These are phyloP conservation scores for Aureobasidium sp. DNA, from an alignment of 2,329 filamentous ascomycete genomes.

Conservation along the genomic window DNA sequence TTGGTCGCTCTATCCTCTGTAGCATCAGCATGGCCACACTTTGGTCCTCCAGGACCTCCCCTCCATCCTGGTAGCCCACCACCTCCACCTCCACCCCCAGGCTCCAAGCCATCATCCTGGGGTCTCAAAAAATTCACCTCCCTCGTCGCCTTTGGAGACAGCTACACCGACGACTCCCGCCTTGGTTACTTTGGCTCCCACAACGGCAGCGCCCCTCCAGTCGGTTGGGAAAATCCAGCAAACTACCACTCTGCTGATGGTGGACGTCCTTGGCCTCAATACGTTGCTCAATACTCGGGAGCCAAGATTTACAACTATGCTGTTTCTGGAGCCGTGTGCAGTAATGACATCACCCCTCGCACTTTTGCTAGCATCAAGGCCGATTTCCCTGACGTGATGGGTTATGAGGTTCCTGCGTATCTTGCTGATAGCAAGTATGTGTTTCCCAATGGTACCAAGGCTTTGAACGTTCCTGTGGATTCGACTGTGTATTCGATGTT, in stretches of 20 bases:
- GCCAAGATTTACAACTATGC: constrained; percentile 73
- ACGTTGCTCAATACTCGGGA: constrained; percentile 66
- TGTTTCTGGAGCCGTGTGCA: constrained; percentile 76
- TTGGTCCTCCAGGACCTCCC: constrained; percentile 5
- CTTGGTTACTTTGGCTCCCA: constrained; percentile 68
- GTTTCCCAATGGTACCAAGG: constrained; percentile 40
- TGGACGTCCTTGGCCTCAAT: constrained; percentile 74
- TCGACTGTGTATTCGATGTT: constrained; percentile 80
- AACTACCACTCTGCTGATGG: constrained; percentile 63
- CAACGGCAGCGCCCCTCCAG: constrained; percentile 67
- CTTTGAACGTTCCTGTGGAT: constrained; percentile 51
- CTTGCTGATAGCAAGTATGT: constrained; percentile 44
- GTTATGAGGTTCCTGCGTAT: constrained; percentile 55
- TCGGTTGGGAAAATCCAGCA: constrained; percentile 60
- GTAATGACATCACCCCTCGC: constrained; percentile 71
- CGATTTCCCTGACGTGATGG: constrained; percentile 62
- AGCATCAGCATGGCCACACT: constrained; percentile 17
- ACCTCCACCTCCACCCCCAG: neutral
- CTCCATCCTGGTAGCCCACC: neutral
- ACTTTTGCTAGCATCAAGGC: constrained; percentile 55
- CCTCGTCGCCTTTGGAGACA: constrained; percentile 77
- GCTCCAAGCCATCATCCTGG: constrained; percentile 32
- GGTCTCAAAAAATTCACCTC: constrained; percentile 61
- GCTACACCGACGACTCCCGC: constrained; percentile 79
- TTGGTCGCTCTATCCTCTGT: constrained; percentile 8